These are phyloP conservation scores for Penicillium sp. DNA, from an alignment of 2,329 filamentous ascomycete species.

Conservation along the genomic window DNA sequence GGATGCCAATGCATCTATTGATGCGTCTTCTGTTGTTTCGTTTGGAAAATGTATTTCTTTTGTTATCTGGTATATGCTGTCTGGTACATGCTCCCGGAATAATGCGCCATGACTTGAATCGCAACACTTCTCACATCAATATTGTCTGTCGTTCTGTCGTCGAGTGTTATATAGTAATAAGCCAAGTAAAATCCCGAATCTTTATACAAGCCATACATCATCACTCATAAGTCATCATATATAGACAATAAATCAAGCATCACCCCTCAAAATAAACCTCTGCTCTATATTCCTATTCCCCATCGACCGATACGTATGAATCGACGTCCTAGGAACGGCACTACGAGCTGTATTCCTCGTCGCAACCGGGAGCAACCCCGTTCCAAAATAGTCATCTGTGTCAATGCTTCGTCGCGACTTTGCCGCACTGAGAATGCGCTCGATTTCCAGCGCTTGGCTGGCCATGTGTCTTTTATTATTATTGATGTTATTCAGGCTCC, in stretches of 20 bases:
- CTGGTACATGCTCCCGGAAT: too few relatives aligned
- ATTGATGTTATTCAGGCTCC: not conserved
- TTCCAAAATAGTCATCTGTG: constrained; percentile 9
- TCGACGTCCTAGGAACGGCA: constrained; percentile 2
- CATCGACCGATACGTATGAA: constrained; percentile 8
- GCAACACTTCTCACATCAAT: too few relatives aligned
- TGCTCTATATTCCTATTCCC: not conserved
- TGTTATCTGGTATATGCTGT: too few relatives aligned
- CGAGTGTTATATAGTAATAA: not conserved
- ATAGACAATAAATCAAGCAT: not conserved
- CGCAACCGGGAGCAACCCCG: constrained; percentile 7
- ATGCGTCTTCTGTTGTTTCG: too few relatives aligned
- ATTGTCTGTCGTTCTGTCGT: not conserved
- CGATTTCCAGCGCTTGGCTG: constrained; percentile 6
- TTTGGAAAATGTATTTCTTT: too few relatives aligned
- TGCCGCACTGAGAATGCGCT: constrained; percentile 9
- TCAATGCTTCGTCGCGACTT: constrained; percentile 5
- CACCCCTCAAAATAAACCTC: not conserved
- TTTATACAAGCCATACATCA: not conserved
- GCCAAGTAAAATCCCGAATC: not conserved
- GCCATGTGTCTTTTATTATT: not conserved
- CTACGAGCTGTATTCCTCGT: constrained; percentile 6
- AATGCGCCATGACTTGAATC: too few relatives aligned
- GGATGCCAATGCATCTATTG: not conserved
- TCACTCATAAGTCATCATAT: constrained; percentile 3